Evolutionary conservation across 1,139 yeast species (phyloP), one percentile per base, ranked within the genome.

Genomic region (Kurtzmaniella quercitrusa): DNA sequence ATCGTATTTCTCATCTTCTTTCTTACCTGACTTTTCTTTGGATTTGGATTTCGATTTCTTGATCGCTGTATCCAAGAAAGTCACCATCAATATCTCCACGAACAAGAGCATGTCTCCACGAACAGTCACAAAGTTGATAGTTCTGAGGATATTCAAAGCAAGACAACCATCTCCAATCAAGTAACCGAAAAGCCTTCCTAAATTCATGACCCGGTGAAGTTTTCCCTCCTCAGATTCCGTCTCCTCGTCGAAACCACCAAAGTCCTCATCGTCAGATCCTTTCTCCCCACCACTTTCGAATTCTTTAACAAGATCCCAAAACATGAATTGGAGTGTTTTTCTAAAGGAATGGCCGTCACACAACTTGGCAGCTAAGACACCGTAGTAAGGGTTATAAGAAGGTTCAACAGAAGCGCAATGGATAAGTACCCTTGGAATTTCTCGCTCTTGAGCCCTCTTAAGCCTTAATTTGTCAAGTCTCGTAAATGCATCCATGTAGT

Each of bases 321-420:
- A 71, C 58, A 82, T 73, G 60, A 93, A 90, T 58, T 93, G 97
- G 54, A 94, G 84, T 0, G 95, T 80, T 60, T 91, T 91, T 55
- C 88, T 76, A 60, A 85, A 68, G 1, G 82, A 73, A 50, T 85
- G 88, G 34, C 81, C 77, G 34, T 73, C 79, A 56, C 95, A 85
- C 15, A 91, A 63, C 54, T 88, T 87, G 39, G 76, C 73, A 0
- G 95, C 95, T 27, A 94, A 76, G 12, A 86, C 66, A 0, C 93
- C 87, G 62, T 94, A 94, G 60, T 85, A 94, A 1, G 98, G 98
- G 56, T 94, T 94, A 71, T 87, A 91, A 0, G 79, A 77, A 29
- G 85, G 79, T 62, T 94, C 99, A 52, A 84, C 78, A 1, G 86
- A 79, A 17, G 91, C 82, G 65, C 98, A 93, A 58, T 91, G 97